Evolutionary conservation across 768 basidiomycete genomes (phyloP).

Genomic region (Macrolepiota dolichaula): DNA sequence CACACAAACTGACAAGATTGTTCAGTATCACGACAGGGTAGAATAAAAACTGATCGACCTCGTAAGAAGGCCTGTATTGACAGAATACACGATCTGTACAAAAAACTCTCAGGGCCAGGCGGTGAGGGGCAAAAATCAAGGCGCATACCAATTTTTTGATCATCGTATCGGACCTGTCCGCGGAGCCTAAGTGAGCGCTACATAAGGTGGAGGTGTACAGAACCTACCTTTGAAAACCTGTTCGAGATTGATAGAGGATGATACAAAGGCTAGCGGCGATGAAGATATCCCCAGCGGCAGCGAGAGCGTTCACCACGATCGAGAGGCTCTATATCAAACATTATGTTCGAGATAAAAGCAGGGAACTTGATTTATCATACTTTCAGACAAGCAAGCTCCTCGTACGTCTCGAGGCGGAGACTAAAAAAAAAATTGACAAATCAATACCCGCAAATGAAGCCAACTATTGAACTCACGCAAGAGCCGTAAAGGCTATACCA

Average conservation of each 20-base stretch:
- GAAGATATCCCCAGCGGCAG: conserved; percentile 43
- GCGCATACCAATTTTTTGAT: conserved; percentile 39
- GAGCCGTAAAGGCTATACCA: conserved; percentile 3
- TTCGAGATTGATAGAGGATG: conserved; percentile 41
- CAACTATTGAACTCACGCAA: conserved; percentile 8
- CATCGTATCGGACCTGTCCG: conserved; percentile 38
- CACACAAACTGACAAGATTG: conserved; percentile 37
- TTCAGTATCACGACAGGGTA: background rate
- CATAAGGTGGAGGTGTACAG: background rate
- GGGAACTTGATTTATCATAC: conserved; percentile 15
- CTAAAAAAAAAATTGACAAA: conserved; percentile 14
- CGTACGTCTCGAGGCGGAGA: conserved; percentile 29
- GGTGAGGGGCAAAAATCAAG: background rate
- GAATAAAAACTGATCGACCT: conserved; percentile 25
- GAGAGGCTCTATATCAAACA: conserved; percentile 29
- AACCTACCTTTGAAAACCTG: conserved; percentile 43
- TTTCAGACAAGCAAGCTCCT: conserved; percentile 32
- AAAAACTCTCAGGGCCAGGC: background rate
- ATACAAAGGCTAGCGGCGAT: conserved; percentile 39
- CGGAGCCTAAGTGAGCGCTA: conserved; percentile 1
- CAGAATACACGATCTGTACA: conserved; percentile 38
- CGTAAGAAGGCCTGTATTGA: conserved; percentile 39
- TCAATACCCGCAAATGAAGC: background rate
- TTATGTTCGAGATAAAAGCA: background rate
- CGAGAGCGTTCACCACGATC: conserved; percentile 39